These are phyloP conservation scores for Tuber magnatum DNA, from an alignment of 495 filamentous ascomycete genomes.

Conservation along the genomic window DNA sequence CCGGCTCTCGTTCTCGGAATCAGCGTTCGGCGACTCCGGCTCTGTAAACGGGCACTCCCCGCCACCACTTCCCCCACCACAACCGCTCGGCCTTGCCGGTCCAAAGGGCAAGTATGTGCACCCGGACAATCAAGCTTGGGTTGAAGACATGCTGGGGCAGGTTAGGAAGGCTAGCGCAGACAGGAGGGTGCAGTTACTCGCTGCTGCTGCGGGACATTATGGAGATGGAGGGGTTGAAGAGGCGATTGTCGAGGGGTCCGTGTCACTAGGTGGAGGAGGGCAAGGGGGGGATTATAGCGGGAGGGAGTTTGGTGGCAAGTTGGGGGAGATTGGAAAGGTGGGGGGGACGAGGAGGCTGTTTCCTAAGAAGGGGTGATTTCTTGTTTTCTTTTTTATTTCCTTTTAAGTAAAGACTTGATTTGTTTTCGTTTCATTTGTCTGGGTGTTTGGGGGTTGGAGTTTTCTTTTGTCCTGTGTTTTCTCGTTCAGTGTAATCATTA, in stretches of 20 bases:
- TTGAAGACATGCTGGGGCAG: conserved; percentile 65
- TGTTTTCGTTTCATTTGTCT: not conserved
- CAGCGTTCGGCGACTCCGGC: conserved; percentile 18
- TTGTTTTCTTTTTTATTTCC: not conserved
- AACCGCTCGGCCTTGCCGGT: conserved; percentile 56
- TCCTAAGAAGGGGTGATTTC: conserved; percentile 40
- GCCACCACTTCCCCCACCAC: conserved; percentile 44
- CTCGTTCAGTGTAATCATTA: not conserved
- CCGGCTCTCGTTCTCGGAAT: conserved; percentile 33
- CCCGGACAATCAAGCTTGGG: conserved; percentile 61
- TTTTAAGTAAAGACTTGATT: not conserved
- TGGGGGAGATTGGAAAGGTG: conserved; percentile 54
- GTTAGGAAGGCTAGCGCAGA: conserved; percentile 47
- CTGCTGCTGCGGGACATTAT: conserved; percentile 31
- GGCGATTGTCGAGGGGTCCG: conserved; percentile 29
- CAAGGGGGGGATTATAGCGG: not conserved
- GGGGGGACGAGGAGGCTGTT: conserved; percentile 55
- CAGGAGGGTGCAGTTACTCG: conserved; percentile 22
- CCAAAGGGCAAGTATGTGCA: conserved; percentile 56
- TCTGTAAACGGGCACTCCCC: conserved; percentile 40
- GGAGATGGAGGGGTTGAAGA: conserved; percentile 40
- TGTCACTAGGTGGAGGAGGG: conserved; percentile 18
- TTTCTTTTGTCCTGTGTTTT: not conserved
- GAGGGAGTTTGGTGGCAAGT: conserved; percentile 43
- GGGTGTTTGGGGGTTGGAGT: not conserved